A percentile compares a stretch with the other conserved stretches of the same genome.
Conservation (phyloP, 2,329 filamentous ascomycete genomes). For the Blastomyces silverae region DNA sequence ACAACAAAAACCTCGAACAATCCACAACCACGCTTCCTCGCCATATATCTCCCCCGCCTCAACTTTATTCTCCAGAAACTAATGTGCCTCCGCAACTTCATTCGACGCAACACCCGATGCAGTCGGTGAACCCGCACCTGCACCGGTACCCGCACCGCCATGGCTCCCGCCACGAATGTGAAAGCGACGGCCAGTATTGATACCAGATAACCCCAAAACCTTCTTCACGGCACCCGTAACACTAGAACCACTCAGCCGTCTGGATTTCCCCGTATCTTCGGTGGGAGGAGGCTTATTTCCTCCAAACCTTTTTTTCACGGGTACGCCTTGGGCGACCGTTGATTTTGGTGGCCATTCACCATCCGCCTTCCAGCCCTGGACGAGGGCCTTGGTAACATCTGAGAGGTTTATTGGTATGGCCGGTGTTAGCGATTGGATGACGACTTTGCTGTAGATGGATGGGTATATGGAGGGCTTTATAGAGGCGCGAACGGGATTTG, state of each 20-base stretch:
- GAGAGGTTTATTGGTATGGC: constrained; percentile 80
- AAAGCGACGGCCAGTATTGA: constrained; percentile 32
- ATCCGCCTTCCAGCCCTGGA: constrained; percentile 85
- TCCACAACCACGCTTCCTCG: neutral
- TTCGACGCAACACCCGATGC: neutral
- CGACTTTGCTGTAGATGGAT: constrained; percentile 83
- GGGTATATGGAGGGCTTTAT: constrained; percentile 69
- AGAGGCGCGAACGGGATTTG: constrained; percentile 68
- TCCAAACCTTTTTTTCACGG: constrained; percentile 14
- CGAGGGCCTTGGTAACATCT: constrained; percentile 72
- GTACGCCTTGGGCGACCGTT: constrained; percentile 33
- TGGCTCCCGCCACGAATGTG: constrained; percentile 34
- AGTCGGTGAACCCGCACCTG: neutral
- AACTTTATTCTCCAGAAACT: neutral
- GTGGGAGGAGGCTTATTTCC: constrained; percentile 14
- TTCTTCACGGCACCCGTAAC: constrained; percentile 39
- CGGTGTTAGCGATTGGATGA: constrained; percentile 70
- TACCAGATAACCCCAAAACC: constrained; percentile 34
- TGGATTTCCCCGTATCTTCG: constrained; percentile 23
- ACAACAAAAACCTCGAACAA: neutral
- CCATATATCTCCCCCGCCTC: neutral
- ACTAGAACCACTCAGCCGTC: constrained; percentile 26
- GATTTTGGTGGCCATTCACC: constrained; percentile 81
- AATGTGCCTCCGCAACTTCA: neutral
- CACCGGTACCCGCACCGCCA: constrained; percentile 4